phyloP scores from a whole-genome alignment of 129 eudicot species.

The Flaveria linearis region DNA sequence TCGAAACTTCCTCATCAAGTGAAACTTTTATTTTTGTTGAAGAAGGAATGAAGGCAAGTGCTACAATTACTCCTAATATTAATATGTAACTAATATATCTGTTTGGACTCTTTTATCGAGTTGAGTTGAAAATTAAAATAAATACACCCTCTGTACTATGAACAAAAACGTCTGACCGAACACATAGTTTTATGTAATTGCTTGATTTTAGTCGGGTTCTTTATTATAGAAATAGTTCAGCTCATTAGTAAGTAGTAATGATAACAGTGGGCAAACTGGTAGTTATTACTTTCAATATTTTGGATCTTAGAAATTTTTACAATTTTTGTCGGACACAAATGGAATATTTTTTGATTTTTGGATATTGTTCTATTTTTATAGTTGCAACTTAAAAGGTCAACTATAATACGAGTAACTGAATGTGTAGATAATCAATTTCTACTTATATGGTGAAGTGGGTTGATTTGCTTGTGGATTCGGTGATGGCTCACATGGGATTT shows the following conservation, averaged over 20 bases:
- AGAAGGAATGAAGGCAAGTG: conserved; percentile 95
- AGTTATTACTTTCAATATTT: neutral
- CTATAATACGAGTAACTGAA: neutral
- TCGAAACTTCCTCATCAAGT: conserved; percentile 75
- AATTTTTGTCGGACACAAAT: neutral
- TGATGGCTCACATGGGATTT: neutral
- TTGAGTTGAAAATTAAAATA: too few relatives aligned
- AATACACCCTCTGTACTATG: conserved; percentile 1
- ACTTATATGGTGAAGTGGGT: conserved; percentile 6
- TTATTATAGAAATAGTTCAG: too few relatives aligned
- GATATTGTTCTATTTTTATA: neutral
- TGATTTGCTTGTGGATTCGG: neutral
- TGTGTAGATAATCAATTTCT: conserved; percentile 3
- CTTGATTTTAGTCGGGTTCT: neutral
- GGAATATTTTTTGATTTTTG: neutral
- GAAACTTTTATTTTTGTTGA: conserved; percentile 76
- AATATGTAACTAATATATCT: neutral
- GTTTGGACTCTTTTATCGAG: too few relatives aligned
- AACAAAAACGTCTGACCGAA: neutral
- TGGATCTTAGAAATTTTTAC: neutral
- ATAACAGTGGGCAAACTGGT: neutral
- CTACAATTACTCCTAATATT: neutral
- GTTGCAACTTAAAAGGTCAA: neutral
- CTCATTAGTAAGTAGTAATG: neutral
- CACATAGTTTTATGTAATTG: neutral